Evolutionary conservation across 257 asterid genomes (phyloP), one percentile per base, ranked within the genome.

Genomic region (Plantago elongata): DNA sequence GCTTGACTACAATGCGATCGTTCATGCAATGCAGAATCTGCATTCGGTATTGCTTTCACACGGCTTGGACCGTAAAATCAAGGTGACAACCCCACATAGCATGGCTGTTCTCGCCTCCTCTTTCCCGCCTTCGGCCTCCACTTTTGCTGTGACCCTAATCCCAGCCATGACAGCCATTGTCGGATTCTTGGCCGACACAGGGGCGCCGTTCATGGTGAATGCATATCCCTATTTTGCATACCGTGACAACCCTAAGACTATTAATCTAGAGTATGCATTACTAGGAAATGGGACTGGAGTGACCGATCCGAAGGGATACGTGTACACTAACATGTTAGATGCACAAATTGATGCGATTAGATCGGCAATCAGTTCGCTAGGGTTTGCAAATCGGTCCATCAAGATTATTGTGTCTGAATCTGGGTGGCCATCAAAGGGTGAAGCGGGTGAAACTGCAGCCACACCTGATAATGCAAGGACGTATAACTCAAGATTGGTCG

Each of bases 351-450:
- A 86, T 34, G 87, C 89, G 0, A 73, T 84, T 18, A 65, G 83
- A 17, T 78, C 82, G 0, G 87, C 92, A 67, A 67, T 81, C 10
- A 34, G 40, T 1, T 69, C 77, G 2, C 54, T 80, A 17, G 95
- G 88, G 37, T 81, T 77, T 7, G 67, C 65, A 5, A 77, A 75
- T 72, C 66, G 72, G 5, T 64, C 75, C 7, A 57, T 81, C 56
- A 69, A 73, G 65, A 61, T 83, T 1, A 62, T 66, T 7, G 84
- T 87, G 49, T 78, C 96, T 0, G 94, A 87, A 55, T 77, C 89
- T 0, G 89, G 94, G 44, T 84, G 94, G 96, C 89, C 91, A 12
- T 80, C 94, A 0, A 79, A 60, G 54, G 91, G 89, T 5, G 91
- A 77, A 7, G 13, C 75, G 3, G 79, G 79, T 0, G 85, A 81